Evolutionary conservation across 2,329 filamentous ascomycete genomes (phyloP).

Genomic region (Beauveria rudraprayagi): DNA sequence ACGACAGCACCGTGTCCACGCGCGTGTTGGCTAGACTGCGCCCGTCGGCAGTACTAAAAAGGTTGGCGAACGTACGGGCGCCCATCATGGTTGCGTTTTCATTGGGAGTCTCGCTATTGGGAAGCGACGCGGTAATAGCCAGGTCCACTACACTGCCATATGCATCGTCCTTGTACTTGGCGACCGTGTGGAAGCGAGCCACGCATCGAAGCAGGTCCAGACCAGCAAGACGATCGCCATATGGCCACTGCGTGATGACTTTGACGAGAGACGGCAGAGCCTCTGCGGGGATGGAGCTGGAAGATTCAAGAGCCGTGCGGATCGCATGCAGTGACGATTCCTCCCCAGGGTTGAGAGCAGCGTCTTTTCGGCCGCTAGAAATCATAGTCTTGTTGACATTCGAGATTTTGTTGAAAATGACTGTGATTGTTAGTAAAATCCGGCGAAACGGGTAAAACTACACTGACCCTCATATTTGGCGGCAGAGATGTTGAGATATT

Average conservation of each 20-base stretch:
- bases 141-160: slow-evolving; percentile 53
- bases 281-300: slow-evolving; percentile 38
- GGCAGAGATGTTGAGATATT: slow-evolving; percentile 68
- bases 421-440: slow-evolving; percentile 27
- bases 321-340: slow-evolving; percentile 54
- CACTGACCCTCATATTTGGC: slow-evolving; percentile 56
- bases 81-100: slow-evolving; percentile 86
- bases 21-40: slow-evolving; percentile 54
- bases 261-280: slow-evolving; percentile 60
- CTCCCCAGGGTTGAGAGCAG: slow-evolving; percentile 66
- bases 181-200: slow-evolving; percentile 59
- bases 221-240: slow-evolving; percentile 69
- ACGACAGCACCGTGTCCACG: slow-evolving; percentile 49
- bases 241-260: slow-evolving; percentile 72
- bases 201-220: slow-evolving; percentile 84
- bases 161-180: slow-evolving; percentile 46
- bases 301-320: slow-evolving; percentile 54
- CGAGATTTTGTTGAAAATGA: slow-evolving; percentile 68
- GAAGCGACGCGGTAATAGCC: slow-evolving; percentile 32
- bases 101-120: slow-evolving; percentile 46
- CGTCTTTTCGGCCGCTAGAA: slow-evolving; percentile 61
- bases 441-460: too few species aligned
- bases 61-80: slow-evolving; percentile 70
- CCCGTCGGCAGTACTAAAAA: slow-evolving; percentile 70
- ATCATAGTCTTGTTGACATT: slow-evolving; percentile 69